phyloP scores from a whole-genome alignment of 108 stramenopile species.

The Poteriospumella lacustris region DNA sequence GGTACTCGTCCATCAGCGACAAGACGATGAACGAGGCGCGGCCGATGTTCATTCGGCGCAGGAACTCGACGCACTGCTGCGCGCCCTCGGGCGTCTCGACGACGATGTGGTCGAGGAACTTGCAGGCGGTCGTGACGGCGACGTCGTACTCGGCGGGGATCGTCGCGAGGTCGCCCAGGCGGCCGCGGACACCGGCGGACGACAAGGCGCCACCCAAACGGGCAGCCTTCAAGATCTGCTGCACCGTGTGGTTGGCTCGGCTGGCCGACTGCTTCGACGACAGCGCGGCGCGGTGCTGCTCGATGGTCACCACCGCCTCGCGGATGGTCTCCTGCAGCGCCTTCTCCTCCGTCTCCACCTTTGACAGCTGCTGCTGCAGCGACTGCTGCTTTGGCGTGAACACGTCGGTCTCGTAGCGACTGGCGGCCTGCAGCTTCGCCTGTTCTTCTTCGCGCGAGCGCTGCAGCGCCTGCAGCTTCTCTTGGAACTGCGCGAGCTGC shows the following conservation, averaged over 20 bases:
- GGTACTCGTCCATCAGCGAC: conserved; percentile 66
- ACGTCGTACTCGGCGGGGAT: conserved; percentile 85
- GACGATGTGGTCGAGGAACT: conserved; percentile 84
- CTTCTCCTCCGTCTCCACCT: not conserved
- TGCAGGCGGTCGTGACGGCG: conserved; percentile 90
- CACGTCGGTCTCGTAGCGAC: not conserved
- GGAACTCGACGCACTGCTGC: conserved; percentile 76
- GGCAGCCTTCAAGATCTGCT: conserved; percentile 74
- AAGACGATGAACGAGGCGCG: conserved; percentile 91
- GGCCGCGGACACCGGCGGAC: conserved; percentile 68
- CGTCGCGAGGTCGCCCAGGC: conserved; percentile 89
- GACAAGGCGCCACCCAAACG: conserved; percentile 70
- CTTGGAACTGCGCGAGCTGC: conserved; percentile 65
- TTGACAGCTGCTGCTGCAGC: not conserved
- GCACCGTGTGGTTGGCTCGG: conserved; percentile 58
- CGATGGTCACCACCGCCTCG: not conserved
- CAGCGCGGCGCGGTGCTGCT: not conserved
- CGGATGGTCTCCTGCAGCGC: not conserved
- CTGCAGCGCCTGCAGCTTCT: conserved; percentile 39
- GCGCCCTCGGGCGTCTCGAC: conserved; percentile 92
- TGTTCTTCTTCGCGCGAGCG: conserved; percentile 34
- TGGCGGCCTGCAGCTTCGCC: conserved; percentile 43
- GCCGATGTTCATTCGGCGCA: conserved; percentile 80
- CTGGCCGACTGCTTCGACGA: conserved; percentile 43
- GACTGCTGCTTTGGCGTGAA: not conserved